Evolutionary conservation across 208 protist species (phyloP), one percentile per base, ranked within the genome.

Genomic region (Vickermania ingenoplastis): DNA sequence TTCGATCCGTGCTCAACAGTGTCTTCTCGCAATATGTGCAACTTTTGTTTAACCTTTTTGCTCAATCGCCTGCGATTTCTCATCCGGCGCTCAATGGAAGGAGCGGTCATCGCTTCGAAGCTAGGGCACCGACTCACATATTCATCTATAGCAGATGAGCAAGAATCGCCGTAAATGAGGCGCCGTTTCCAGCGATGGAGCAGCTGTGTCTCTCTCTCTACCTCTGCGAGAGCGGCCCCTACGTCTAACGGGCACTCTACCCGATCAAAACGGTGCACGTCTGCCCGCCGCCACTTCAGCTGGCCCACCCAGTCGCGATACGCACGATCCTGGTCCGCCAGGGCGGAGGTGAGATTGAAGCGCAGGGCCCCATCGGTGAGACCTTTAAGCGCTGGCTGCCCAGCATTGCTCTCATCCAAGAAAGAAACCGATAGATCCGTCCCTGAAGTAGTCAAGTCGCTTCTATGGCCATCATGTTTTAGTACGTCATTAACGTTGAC

Each of bases 401-500:
- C n/a, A 4, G 27, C 14, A 1, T 48, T 23, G 50, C 59, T 61
- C 7, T 48, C 28, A 23, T 69, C 54, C 3, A 69, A 23, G 49
- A 61, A 67, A 0, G 51, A 52, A 45, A 51, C 53, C 59, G 64
- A 61, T n/a, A 26, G 5, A 48, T 4, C 36, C 48, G 28, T 57
- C 31, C 23, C 63, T 2, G 50, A 21, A n/a, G n/a, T n/a, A n/a
- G n/a, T n/a, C n/a, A n/a, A n/a, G n/a, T n/a, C 31, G 22, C 3
- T 24, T 22, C 63, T 67, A 25, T 61, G 41, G 22, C 61, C 52
- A 31, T 63, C 64, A 4, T 66, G 71, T 31, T 51, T 1, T n/a
- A 85, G 65, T 2, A 77, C 68, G 2, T 77, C 71, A 25, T 61
- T 52, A n/a, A 85, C 67, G 49, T 90, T 77, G 0, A 90, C 73